Percentiles rank a stretch among this genome's conserved stretches.
phyloP scores from a whole-genome alignment of 352 stramenopile genomes.

The Phytophthora podocarpi region DNA sequence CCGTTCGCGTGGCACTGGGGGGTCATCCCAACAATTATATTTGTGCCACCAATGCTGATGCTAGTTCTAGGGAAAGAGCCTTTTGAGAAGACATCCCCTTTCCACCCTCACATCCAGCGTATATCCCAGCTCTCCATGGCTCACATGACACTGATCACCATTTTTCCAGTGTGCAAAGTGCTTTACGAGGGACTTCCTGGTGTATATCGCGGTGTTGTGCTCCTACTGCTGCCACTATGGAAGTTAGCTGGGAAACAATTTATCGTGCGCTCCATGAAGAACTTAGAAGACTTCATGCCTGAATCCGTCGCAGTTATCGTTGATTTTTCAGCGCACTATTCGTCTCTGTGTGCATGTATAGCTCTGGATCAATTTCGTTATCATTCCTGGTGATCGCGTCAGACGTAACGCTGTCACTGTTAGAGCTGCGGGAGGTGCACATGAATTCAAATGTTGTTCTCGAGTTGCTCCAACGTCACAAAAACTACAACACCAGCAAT shows the following conservation, averaged over 20 bases:
- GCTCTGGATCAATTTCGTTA: background rate
- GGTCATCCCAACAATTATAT: background rate
- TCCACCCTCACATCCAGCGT: background rate
- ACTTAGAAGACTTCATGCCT: constrained; percentile 8
- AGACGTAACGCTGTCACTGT: background rate
- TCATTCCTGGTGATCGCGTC: background rate
- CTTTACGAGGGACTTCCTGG: background rate
- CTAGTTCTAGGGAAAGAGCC: background rate
- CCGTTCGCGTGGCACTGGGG: constrained; percentile 6
- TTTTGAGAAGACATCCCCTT: background rate
- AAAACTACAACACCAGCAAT: no score
- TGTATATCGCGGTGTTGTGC: background rate
- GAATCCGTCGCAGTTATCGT: constrained; percentile 9
- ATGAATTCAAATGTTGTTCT: background rate
- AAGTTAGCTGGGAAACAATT: background rate
- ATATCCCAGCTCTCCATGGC: background rate
- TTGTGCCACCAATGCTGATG: background rate
- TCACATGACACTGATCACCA: background rate
- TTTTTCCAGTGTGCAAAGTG: constrained; percentile 9
- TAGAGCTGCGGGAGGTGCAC: constrained; percentile 1
- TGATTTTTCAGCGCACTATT: constrained; percentile 18
- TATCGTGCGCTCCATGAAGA: background rate
- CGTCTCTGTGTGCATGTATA: constrained; percentile 19
- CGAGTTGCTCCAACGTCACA: background rate
- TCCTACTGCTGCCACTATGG: constrained; percentile 1